Evolutionary conservation across 1,284 basidiomycete species (phyloP).

Genomic region (Kalmanozyma brasiliensis): DNA sequence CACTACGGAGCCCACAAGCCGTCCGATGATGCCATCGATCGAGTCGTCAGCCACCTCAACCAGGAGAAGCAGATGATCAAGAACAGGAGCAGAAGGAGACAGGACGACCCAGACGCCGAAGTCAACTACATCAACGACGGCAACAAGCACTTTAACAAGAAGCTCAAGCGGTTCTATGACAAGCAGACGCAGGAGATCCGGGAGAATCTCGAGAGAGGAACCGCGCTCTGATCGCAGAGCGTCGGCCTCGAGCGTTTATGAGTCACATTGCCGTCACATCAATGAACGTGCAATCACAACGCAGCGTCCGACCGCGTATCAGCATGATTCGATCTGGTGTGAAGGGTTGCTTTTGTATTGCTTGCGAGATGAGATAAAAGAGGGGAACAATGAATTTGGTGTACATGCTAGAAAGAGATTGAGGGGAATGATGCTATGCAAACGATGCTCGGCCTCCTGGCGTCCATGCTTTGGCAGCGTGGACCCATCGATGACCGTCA

Average conservation of each 20-base stretch:
- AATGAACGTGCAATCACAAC: too few relatives aligned
- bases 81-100: slow-evolving; percentile 85
- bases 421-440: too few relatives aligned
- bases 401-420: too few relatives aligned
- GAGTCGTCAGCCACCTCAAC: slow-evolving; percentile 90
- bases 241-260: too few relatives aligned
- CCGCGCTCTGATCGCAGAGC: slow-evolving; percentile 19
- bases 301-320: too few relatives aligned
- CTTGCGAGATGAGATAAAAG: too few relatives aligned
- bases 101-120: slow-evolving; percentile 90
- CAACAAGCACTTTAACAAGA: slow-evolving; percentile 99
- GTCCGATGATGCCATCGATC: slow-evolving; percentile 90
- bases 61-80: slow-evolving; percentile 72
- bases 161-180: slow-evolving; percentile 97
- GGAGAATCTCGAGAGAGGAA: slow-evolving; percentile 60
- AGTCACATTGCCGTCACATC: too few relatives aligned
- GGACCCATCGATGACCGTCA: slow-evolving; percentile 2
- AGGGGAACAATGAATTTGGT: neutral
- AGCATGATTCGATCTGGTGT: too few relatives aligned
- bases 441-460: neutral
- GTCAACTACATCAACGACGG: slow-evolving; percentile 98
- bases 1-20: slow-evolving; percentile 91
- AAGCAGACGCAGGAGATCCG: slow-evolving; percentile 85
- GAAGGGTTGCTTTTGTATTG: too few relatives aligned
- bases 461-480: slow-evolving; percentile 1